Base-by-base conservation (phyloP, 257 asterid species). In the Ajuga chamaepitys region DNA sequence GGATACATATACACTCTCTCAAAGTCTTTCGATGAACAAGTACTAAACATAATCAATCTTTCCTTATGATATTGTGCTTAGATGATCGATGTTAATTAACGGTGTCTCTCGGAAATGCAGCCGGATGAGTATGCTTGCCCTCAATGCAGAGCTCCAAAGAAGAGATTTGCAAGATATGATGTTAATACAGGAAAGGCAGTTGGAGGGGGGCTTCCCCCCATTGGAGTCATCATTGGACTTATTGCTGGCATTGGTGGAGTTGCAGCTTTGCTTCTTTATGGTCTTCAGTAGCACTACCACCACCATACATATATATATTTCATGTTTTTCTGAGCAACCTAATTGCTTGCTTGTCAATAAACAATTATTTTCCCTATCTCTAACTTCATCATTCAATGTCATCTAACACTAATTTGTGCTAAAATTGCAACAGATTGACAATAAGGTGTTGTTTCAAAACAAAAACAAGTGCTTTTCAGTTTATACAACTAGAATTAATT, bases 71-170 rank as follows among this genome's bases (percentile, higher is more conserved):
- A n/a, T n/a, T n/a, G n/a, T n/a, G n/a, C n/a, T n/a, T n/a, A n/a
- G n/a, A n/a, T n/a, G n/a, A n/a, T n/a, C n/a, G n/a, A n/a, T n/a
- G n/a, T n/a, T n/a, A n/a, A n/a, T n/a, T n/a, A n/a, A n/a, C n/a
- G n/a, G 34, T 28, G 17, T 42, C 46, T 45, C n/a, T 71, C 25
- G 6, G 24, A 17, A 17, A 18, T 73, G 85, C 80, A 93, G 98
- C 82, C 85, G 68, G 97, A 87, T 3, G 97, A 79, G 13, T 94
- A 94, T 32, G 77, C 80, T 9, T 93, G 99, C 78, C 96, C 97
- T 7, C 97, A 94, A 13, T 94, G 99, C 72, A 75, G 78, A 73
- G 99, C 99, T 5, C 97, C 99, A 18, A 94, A 90, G 86, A 94
- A 94, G 91, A 90, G 97, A 77, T 90, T 94, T 76, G 92, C 95